Base-by-base conservation (phyloP, 192 early-diverging fungal genomes). In the Backusella tarrabulga region DNA sequence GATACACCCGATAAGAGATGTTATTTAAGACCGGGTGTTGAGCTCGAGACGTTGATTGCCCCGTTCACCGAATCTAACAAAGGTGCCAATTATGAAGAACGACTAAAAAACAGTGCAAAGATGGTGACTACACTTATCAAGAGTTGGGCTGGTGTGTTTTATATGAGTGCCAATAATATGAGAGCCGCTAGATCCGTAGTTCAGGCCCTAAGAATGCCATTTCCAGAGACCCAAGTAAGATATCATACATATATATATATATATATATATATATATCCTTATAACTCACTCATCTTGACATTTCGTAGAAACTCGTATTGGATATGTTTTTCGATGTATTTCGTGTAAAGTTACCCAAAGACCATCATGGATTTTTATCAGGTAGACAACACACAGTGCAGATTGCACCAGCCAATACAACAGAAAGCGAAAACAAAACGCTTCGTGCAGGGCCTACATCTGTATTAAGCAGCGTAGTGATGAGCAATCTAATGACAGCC, bases 251-350 rank as follows among this genome's bases (percentile, higher is more conserved):
- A 44, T 17, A 44, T 15, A 14, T 41, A 41, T 41, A 41, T 41
- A 41, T 41, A 41, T 15, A 35, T 15, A 35, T 11, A 35, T 32
- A 32, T 38, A 36, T 32, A 71, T 14, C 26, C 9, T 50, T 50
- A n/a, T n/a, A 21, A 19, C 67, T 68, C 17, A 68, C 19, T n/a
- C 14, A 12, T 46, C 1, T 73, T 46, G 3, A 19, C 1, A 40
- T 60, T 8, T 7, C 8, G 38, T 74, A 95, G 93, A 92, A 93
- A 88, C 84, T 95, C 29, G 77, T 95, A 15, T 80, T 96, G 50
- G 92, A 95, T 63, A 94, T 96, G 91, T 79, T 96, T 60, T 93
- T 93, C 77, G 89, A 92, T 29, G 89, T 96, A 23, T 93, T 96
- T 67, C 84, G 90, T 36, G 88, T 95, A 23, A 86, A 91, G 32